Evolutionary conservation across 2,329 filamentous ascomycete genomes (phyloP), one percentile per base, ranked within the genome.

Genomic region (Ophiosphaerella korrae): DNA sequence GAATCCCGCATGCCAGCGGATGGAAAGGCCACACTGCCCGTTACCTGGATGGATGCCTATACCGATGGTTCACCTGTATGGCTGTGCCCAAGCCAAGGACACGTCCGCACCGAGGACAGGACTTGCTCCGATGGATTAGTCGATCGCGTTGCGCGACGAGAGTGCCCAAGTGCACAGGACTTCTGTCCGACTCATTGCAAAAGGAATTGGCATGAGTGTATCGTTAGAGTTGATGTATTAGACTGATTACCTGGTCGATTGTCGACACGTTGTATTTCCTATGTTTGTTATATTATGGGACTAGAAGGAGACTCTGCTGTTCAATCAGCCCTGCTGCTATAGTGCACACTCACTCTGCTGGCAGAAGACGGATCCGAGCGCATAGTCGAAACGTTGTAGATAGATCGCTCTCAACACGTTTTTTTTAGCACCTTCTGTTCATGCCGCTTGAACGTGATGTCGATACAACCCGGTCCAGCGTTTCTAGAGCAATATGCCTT

Each of bases 91-190:
- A 45, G 34, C 54, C 58, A 54, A 55, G 55, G 61, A 64, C 33
- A 53, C 52, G 57, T 62, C 64, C 63, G 57, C 58, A 48, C 62
- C 61, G 57, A 58, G 61, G 63, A 62, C 61, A 50, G 43, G 56
- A 58, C 53, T n/a, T 49, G 7, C 5, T 33, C 61, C 48, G 48
- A 55, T 58, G 39, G 40, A 55, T 51, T 38, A 46, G 52, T 59
- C 51, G 44, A 53, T 62, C 62, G 53, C 59, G 48, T 45, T 41
- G 55, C 45, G 51, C 50, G 57, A 65, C 49, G 56, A 62, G 45
- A 55, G 53, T 57, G 45, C 42, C 42, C 31, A 44, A 53, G 57
- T 58, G 50, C 46, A 59, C 42, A 55, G 59, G 58, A 60, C 60
- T 52, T 42, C 33, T 38, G 59, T 62, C 55, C 57, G 37, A 57